These are phyloP conservation scores for Fusarium praegraminearum DNA, from an alignment of 2,329 filamentous ascomycete genomes.

Conservation along the genomic window DNA sequence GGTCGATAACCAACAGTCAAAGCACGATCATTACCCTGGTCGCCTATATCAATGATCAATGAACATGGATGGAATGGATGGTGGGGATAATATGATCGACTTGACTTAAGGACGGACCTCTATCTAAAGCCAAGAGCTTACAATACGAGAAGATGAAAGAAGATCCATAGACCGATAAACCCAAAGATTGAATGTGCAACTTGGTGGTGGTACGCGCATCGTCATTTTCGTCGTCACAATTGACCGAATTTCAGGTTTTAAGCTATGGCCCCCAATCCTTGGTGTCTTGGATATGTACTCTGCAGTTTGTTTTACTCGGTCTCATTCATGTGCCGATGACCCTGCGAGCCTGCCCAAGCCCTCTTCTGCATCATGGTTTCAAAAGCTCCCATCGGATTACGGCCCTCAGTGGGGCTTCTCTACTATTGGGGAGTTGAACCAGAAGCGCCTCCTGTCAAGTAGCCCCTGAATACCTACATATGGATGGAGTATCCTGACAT, in stretches of 20 bases:
- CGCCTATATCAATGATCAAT: slow-evolving; percentile 15
- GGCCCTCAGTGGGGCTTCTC: slow-evolving; percentile 30
- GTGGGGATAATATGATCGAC: slow-evolving; percentile 17
- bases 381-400: slow-evolving; percentile 14
- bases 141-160: slow-evolving; percentile 3
- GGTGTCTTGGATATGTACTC: slow-evolving; percentile 3
- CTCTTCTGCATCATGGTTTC: slow-evolving; percentile 23
- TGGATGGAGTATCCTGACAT: slow-evolving; percentile 7
- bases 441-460: slow-evolving; percentile 18
- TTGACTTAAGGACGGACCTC: neutral
- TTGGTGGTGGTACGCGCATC: slow-evolving; percentile 17
- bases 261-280: slow-evolving; percentile 15
- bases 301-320: slow-evolving; percentile 6
- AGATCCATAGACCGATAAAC: neutral
- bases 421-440: slow-evolving; percentile 6
- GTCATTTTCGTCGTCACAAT: slow-evolving; percentile 30
- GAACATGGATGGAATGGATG: slow-evolving; percentile 17
- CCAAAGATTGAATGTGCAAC: neutral
- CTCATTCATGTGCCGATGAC: slow-evolving; percentile 14
- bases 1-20: neutral
- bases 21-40: neutral
- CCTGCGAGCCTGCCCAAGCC: slow-evolving; percentile 3
- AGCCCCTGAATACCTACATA: slow-evolving; percentile 4
- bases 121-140: neutral
- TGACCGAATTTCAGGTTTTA: slow-evolving; percentile 23